Evolutionary conservation across 2,329 filamentous ascomycete species (phyloP).

Genomic region (Thelonectria olida): DNA sequence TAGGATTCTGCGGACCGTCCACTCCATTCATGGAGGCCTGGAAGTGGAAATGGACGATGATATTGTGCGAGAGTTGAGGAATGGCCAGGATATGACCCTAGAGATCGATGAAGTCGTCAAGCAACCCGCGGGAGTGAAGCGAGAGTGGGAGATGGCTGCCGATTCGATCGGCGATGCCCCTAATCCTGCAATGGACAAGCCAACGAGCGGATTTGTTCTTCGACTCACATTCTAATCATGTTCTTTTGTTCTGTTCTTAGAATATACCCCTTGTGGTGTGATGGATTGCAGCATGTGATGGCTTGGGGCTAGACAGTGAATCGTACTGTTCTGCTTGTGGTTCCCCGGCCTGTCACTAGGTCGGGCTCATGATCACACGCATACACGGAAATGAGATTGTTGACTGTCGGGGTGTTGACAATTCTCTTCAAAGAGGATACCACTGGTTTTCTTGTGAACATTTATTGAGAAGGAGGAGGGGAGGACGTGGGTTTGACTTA

Average conservation of each 20-base stretch:
- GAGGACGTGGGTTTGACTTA: too few relatives aligned
- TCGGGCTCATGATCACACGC: slow-evolving; percentile 36
- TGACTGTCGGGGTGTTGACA: slow-evolving; percentile 35
- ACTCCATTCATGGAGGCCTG: slow-evolving; percentile 76
- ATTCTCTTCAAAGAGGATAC: slow-evolving; percentile 40
- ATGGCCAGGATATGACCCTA: slow-evolving; percentile 91
- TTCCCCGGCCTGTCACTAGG: slow-evolving; percentile 37
- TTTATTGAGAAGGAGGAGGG: too few relatives aligned
- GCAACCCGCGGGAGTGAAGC: slow-evolving; percentile 50
- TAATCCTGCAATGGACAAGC: too few relatives aligned
- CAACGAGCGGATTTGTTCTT: slow-evolving; percentile 51
- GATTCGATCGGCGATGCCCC: slow-evolving; percentile 46
- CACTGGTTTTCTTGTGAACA: slow-evolving; percentile 35
- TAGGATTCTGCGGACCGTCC: slow-evolving; percentile 76
- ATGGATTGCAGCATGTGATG: slow-evolving; percentile 25
- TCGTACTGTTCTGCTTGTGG: slow-evolving; percentile 33
- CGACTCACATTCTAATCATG: slow-evolving; percentile 59
- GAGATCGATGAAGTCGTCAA: slow-evolving; percentile 67
- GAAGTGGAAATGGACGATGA: slow-evolving; percentile 92
- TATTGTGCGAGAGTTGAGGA: slow-evolving; percentile 81
- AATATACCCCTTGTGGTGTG: background rate
- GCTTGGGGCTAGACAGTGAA: slow-evolving; percentile 36
- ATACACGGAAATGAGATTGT: slow-evolving; percentile 31
- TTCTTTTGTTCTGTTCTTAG: background rate
- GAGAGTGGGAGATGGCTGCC: slow-evolving; percentile 70